Conservation (phyloP, 257 asterid genomes). For the Fraxinus quadrangulata region DNA sequence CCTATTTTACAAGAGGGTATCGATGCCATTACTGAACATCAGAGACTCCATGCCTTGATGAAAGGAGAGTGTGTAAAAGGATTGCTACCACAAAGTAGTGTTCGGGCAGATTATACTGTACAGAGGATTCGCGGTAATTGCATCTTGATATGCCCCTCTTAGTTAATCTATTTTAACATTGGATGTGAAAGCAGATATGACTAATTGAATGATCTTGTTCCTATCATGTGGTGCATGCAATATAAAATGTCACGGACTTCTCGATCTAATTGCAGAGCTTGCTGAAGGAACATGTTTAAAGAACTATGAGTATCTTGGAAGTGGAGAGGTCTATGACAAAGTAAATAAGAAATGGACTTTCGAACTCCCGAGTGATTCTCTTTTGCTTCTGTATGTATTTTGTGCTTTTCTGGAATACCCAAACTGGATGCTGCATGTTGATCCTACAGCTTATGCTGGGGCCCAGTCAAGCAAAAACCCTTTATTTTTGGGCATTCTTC, state of each 20-base stretch:
- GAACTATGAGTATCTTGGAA: constrained; percentile 88
- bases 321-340: constrained; percentile 69
- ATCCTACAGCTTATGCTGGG: constrained; percentile 77
- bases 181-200: constrained; percentile 14
- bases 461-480: constrained; percentile 90
- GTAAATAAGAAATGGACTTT: constrained; percentile 72
- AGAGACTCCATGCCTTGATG: constrained; percentile 81
- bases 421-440: constrained; percentile 96
- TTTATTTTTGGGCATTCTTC: constrained; percentile 82
- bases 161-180: background rate
- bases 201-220: constrained; percentile 15
- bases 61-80: constrained; percentile 99
- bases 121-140: constrained; percentile 74
- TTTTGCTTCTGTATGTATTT: constrained; percentile 81
- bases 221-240: constrained; percentile 17
- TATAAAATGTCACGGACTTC: constrained; percentile 20
- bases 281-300: constrained; percentile 93
- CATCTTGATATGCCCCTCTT: background rate
- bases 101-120: constrained; percentile 77
- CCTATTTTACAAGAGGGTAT: constrained; percentile 74
- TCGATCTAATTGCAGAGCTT: constrained; percentile 56
- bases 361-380: constrained; percentile 89
- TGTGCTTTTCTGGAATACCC: constrained; percentile 95
- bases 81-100: constrained; percentile 76
- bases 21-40: constrained; percentile 89